These are phyloP conservation scores for Penicillium frequentans DNA, from an alignment of 2,329 filamentous ascomycete species.

Conservation along the genomic window DNA sequence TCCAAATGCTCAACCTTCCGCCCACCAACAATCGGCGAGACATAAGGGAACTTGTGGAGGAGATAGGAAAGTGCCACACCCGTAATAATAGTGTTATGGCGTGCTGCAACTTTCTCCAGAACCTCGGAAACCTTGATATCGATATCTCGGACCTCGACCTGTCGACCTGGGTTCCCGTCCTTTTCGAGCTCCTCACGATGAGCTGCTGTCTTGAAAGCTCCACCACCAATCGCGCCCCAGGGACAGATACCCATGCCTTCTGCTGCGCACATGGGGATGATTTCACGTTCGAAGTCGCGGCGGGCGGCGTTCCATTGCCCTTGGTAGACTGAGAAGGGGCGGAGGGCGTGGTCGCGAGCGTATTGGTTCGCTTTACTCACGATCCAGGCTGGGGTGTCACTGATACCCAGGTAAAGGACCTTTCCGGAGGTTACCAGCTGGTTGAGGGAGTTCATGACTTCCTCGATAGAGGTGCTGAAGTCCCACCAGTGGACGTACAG, in stretches of 20 bases:
- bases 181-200: slow-evolving; percentile 29
- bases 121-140: slow-evolving; percentile 22
- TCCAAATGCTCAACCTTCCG: slow-evolving; percentile 54
- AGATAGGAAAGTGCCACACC: slow-evolving; percentile 53
- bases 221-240: slow-evolving; percentile 54
- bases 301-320: slow-evolving; percentile 59
- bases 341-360: slow-evolving; percentile 68
- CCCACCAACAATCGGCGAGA: slow-evolving; percentile 56
- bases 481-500: slow-evolving; percentile 69
- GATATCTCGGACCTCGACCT: slow-evolving; percentile 11
- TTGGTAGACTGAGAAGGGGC: slow-evolving; percentile 69
- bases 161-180: slow-evolving; percentile 29
- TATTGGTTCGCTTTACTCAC: slow-evolving; percentile 68
- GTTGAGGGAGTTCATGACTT: slow-evolving; percentile 69
- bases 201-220: slow-evolving; percentile 49
- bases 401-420: slow-evolving; percentile 67
- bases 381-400: slow-evolving; percentile 69
- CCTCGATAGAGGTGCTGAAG: slow-evolving; percentile 61
- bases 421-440: slow-evolving; percentile 60
- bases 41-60: slow-evolving; percentile 53
- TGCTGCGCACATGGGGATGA: slow-evolving; percentile 62
- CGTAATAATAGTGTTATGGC: slow-evolving; percentile 16
- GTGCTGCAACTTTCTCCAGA: slow-evolving; percentile 17
- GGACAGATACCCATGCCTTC: slow-evolving; percentile 64
- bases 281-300: slow-evolving; percentile 68